These are phyloP conservation scores for Suillus subaureus DNA, from an alignment of 768 basidiomycete genomes.

Conservation along the genomic window DNA sequence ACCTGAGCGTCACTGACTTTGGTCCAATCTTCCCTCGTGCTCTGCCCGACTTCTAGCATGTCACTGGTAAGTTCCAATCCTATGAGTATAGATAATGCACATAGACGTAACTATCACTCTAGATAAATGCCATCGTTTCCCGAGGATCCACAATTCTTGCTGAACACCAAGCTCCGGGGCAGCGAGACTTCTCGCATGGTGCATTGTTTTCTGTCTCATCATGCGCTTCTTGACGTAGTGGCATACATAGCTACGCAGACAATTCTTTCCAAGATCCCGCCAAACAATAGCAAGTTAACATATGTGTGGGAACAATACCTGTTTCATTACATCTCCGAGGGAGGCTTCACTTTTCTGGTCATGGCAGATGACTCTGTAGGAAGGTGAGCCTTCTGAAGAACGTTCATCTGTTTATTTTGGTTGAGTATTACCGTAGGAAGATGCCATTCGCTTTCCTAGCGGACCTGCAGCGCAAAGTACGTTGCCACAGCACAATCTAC, in stretches of 20 bases:
- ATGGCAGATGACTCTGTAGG: conserved; percentile 95
- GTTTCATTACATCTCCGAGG: conserved; percentile 92
- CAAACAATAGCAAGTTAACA: conserved; percentile 79
- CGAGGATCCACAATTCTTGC: conserved; percentile 80
- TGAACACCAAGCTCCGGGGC: conserved; percentile 73
- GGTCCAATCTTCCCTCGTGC: not conserved
- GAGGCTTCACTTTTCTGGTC: conserved; percentile 84
- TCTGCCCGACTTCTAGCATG: not conserved
- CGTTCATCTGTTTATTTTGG: not conserved
- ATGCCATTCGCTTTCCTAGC: conserved; percentile 94
- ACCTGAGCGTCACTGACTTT: not conserved
- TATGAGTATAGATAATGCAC: not conserved
- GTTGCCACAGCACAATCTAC: conserved; percentile 14
- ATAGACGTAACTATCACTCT: not conserved
- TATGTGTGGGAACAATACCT: conserved; percentile 94
- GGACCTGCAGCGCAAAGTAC: conserved; percentile 80
- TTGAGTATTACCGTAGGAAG: conserved; percentile 47
- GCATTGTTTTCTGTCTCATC: not conserved
- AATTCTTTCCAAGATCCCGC: conserved; percentile 94
- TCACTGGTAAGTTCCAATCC: not conserved
- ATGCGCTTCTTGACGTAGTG: conserved; percentile 2
- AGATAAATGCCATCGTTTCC: conserved; percentile 88
- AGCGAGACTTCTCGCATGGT: conserved; percentile 91
- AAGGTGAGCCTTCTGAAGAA: conserved; percentile 51
- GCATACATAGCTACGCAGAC: conserved; percentile 70